A percentile compares a stretch with the other conserved stretches of the same genome.
Conservation (phyloP, 108 stramenopile species). For the Nannochloropsis oceanica region DNA sequence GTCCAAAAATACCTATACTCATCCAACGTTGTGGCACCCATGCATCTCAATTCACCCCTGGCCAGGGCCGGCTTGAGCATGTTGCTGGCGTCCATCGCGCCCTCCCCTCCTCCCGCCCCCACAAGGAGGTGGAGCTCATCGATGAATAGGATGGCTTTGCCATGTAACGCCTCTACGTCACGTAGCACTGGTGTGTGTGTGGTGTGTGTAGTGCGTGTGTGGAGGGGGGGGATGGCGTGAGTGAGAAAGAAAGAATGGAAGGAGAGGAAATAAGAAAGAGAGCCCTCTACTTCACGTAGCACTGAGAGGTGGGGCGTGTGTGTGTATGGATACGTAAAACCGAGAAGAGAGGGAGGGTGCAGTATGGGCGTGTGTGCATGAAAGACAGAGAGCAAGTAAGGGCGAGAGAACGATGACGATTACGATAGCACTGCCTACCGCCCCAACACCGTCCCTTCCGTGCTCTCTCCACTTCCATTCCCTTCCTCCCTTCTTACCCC, state of each 20-base stretch:
- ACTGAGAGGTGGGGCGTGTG: neutral
- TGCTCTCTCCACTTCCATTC: neutral
- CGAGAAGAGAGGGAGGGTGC: neutral
- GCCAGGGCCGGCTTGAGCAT: slow-evolving; percentile 75
- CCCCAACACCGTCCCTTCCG: neutral
- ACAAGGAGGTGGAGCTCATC: slow-evolving; percentile 57
- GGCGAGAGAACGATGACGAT: too few relatives aligned
- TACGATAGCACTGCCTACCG: too few relatives aligned
- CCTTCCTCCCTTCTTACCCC: neutral
- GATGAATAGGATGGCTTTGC: slow-evolving; percentile 55
- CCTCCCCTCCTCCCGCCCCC: slow-evolving; percentile 65
- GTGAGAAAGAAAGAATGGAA: too few relatives aligned
- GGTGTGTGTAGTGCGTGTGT: too few relatives aligned
- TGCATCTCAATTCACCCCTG: slow-evolving; percentile 58
- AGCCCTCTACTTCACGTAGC: neutral
- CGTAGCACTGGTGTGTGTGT: neutral
- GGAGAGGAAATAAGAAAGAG: too few relatives aligned
- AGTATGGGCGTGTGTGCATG: neutral
- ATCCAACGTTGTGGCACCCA: slow-evolving; percentile 72
- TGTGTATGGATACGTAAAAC: neutral
- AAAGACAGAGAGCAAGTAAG: too few relatives aligned
- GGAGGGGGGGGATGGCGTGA: too few relatives aligned
- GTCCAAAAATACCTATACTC: slow-evolving; percentile 53
- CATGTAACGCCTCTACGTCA: neutral
- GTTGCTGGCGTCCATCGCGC: slow-evolving; percentile 70